A percentile compares a stretch with the other conserved stretches of the same genome.
Conservation (phyloP, 176 grass and related monocot genomes). For the Oryza australiensis region DNA sequence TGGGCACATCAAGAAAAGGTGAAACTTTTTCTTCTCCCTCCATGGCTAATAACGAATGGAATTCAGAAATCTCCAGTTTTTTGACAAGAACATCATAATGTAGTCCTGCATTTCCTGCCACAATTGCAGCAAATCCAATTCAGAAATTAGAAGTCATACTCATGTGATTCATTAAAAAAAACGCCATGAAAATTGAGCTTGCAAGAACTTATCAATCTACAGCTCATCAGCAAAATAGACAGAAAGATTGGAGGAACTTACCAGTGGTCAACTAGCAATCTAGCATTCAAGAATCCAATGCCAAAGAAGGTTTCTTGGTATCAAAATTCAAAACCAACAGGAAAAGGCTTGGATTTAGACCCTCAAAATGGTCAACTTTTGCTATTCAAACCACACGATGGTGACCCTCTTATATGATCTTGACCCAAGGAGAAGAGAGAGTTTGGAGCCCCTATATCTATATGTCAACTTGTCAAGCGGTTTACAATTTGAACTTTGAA, state of each 20-base stretch:
- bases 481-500: constrained; percentile 3
- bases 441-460: not conserved
- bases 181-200: not conserved
- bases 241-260: not conserved
- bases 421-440: constrained; percentile 2
- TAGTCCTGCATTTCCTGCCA: constrained; percentile 10
- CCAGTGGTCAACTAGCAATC: not conserved
- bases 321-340: constrained; percentile 29
- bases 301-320: not conserved
- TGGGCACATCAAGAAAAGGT: constrained; percentile 42
- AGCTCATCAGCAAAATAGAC: not conserved
- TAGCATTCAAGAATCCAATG: constrained; percentile 28
- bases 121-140: constrained; percentile 22
- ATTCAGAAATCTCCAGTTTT: not conserved
- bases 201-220: not conserved
- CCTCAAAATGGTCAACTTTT: constrained; percentile 30
- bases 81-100: constrained; percentile 12
- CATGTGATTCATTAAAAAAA: not conserved
- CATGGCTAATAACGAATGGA: constrained; percentile 43
- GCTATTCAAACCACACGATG: constrained; percentile 28
- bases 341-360: constrained; percentile 18
- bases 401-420: constrained; percentile 16
- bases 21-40: constrained; percentile 45
- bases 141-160: not conserved
- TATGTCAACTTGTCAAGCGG: not conserved